Percentiles rank a stretch among this genome's conserved stretches.
phyloP scores from a whole-genome alignment of 768 basidiomycete species.

The Agrocybe chaxingu region DNA sequence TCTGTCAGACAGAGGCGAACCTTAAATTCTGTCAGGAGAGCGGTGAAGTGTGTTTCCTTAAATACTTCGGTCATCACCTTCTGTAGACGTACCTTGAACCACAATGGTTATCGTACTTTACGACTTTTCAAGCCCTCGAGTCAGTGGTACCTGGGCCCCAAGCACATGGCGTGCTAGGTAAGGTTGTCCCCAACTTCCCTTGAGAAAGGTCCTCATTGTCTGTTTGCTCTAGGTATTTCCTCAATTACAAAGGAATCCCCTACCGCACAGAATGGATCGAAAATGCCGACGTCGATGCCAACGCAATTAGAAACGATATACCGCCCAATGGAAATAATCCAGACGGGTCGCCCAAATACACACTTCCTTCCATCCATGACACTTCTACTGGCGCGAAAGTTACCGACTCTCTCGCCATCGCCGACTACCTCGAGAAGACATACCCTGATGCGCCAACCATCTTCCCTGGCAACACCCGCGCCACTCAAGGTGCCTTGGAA shows the following conservation, averaged over 20 bases:
- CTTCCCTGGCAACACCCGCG: conserved; percentile 23
- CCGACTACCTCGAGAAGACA: conserved; percentile 42
- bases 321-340: conserved; percentile 18
- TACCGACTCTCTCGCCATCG: conserved; percentile 41
- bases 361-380: conserved; percentile 46
- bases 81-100: no score
- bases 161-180: no score
- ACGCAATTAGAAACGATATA: conserved; percentile 27
- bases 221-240: conserved; percentile 7
- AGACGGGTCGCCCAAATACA: conserved; percentile 30
- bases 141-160: no score
- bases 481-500: background rate
- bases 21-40: no score
- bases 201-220: no score
- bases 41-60: no score
- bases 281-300: conserved; percentile 34
- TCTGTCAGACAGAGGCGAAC: no score
- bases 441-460: conserved; percentile 40
- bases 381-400: conserved; percentile 31
- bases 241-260: conserved; percentile 17
- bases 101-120: no score
- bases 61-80: no score
- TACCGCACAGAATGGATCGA: conserved; percentile 43
- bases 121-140: no score
- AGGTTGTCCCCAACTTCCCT: no score